A percentile compares a stretch with the other conserved stretches of the same genome.
Conservation (phyloP, 2,329 filamentous ascomycete species). For the Penicillium nordicum region DNA sequence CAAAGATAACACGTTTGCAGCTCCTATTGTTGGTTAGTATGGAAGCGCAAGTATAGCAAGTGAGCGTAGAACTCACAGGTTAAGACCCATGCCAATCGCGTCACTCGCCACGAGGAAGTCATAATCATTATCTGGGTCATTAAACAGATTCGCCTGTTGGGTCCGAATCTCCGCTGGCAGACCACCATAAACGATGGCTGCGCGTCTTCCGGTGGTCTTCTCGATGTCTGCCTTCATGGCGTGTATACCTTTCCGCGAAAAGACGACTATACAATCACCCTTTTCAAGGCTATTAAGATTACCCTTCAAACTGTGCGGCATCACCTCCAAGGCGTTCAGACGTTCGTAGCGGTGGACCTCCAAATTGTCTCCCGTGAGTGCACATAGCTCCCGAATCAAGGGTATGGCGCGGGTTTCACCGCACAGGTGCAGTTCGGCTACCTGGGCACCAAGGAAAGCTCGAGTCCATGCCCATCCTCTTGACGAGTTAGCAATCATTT, state of each 20-base stretch:
- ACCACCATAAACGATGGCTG: constrained; percentile 89
- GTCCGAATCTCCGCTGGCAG: constrained; percentile 89
- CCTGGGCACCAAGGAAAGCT: constrained; percentile 80
- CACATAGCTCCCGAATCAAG: constrained; percentile 73
- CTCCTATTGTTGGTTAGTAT: constrained; percentile 44
- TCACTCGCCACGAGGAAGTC: constrained; percentile 92
- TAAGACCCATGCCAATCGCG: constrained; percentile 96
- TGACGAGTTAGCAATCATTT: constrained; percentile 81
- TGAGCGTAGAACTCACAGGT: constrained; percentile 59
- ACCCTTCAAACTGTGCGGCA: constrained; percentile 60
- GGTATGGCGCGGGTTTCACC: constrained; percentile 81
- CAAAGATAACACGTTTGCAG: constrained; percentile 87
- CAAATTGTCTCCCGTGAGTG: constrained; percentile 75
- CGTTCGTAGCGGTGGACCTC: constrained; percentile 79
- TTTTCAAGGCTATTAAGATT: constrained; percentile 69
- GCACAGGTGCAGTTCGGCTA: constrained; percentile 87
- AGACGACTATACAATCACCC: constrained; percentile 86
- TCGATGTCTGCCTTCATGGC: constrained; percentile 76
- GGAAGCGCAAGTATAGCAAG: not conserved
- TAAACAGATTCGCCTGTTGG: constrained; percentile 88
- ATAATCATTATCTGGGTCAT: constrained; percentile 92
- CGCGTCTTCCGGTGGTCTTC: constrained; percentile 68
- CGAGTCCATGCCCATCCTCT: constrained; percentile 95
- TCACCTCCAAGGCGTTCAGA: constrained; percentile 71
- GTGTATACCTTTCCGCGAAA: constrained; percentile 80